Evolutionary conservation across 108 stramenopile species (phyloP).

Genomic region (Schizochytrium sp.): DNA sequence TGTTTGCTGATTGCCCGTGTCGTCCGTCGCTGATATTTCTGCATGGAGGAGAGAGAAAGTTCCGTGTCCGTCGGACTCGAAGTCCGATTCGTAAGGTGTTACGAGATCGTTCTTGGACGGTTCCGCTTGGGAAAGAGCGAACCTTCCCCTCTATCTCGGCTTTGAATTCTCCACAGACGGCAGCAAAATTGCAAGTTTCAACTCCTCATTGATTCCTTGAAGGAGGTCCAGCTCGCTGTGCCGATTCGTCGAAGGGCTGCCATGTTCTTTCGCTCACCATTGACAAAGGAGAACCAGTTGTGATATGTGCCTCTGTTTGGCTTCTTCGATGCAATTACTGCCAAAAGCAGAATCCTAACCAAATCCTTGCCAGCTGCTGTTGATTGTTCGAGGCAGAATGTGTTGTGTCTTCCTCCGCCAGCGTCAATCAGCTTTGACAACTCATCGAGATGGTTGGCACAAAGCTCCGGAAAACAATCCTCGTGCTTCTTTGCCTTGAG

Average conservation of each 20-base stretch:
- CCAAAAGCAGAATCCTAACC: neutral
- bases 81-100: too few relatives aligned
- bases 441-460: neutral
- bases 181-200: too few relatives aligned
- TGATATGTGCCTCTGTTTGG: neutral
- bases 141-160: too few relatives aligned
- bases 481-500: neutral
- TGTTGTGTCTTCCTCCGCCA: neutral
- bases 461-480: neutral
- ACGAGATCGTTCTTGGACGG: too few relatives aligned
- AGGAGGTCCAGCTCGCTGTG: neutral
- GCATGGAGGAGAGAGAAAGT: too few relatives aligned
- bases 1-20: too few relatives aligned
- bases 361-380: neutral
- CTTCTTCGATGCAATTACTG: neutral
- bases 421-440: neutral
- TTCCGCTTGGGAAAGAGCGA: too few relatives aligned
- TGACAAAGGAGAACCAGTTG: neutral
- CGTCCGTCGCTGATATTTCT: too few relatives aligned
- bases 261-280: neutral
- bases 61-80: too few relatives aligned
- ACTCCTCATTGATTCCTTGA: neutral
- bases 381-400: neutral
- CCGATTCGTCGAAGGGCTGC: neutral
- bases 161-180: too few relatives aligned